Base-by-base conservation (phyloP, 768 basidiomycete genomes). In the Jaapia argillacea region DNA sequence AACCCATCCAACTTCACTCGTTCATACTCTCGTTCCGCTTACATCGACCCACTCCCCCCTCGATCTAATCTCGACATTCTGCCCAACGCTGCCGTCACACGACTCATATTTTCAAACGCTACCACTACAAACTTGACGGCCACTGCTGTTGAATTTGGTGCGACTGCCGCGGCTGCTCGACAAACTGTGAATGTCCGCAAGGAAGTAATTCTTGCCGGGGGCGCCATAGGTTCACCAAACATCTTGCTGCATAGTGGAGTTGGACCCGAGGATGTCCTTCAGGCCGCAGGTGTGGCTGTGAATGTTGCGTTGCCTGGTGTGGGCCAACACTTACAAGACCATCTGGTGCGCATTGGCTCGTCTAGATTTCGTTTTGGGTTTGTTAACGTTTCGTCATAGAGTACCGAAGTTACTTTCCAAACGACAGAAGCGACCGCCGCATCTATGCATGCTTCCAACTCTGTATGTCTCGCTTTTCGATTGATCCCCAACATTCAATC, bases 1-100 rank as follows among this genome's bases (percentile, higher is more conserved):
- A 82, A 82, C 60, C 73, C 75, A 1, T 43, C 64, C 22, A 81
- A 80, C 61, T 74, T 71, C 64, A 79, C 77, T 7, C 71, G 81
- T 37, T 77, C 74, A 1, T 81, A 82, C 60, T 67, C 79, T n/a
- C 68, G 74, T 45, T 70, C 78, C 1, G 72, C 67, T 3, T 81
- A 47, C 39, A 81, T 81, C 56, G 81, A 83, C 57, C 67, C 74
- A 3, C 66, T 81, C 1, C 75, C 79, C 0, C 70, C 76, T 18
- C 72, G 80, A 35, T 45, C 68, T 43, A 85, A 85, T 53, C 69
- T 85, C 33, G 72, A 76, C 52, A 72, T 86, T 47, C 65, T 85
- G 18, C 63, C 74, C 6, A 72, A 74, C 43, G 65, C 72, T 10
- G 79, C 76, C 5, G 82, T 81, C 43, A 74, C 80, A 2, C 66